Conservation (phyloP, 139 green algal species). For the Asterochloris erici region DNA sequence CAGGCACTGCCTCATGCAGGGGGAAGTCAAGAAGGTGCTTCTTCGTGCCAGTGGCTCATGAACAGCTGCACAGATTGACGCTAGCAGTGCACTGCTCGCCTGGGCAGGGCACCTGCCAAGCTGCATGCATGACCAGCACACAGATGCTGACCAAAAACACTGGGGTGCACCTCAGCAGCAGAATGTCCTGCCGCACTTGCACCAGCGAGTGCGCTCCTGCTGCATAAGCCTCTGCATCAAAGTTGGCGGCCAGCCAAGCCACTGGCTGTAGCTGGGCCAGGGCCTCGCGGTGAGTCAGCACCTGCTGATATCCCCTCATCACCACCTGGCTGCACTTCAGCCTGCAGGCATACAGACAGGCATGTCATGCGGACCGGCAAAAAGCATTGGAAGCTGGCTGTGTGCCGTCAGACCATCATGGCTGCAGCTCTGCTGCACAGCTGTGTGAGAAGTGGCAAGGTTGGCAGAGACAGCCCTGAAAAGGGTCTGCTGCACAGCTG, state of each 20-base stretch:
- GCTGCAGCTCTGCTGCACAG: neutral
- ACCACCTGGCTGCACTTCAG: conserved; percentile 7
- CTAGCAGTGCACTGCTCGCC: neutral
- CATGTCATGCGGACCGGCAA: neutral
- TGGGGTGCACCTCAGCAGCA: neutral
- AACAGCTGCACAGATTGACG: neutral
- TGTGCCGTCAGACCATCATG: neutral
- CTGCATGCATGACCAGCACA: neutral
- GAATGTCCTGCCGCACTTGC: conserved; percentile 14
- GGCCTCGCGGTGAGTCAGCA: neutral
- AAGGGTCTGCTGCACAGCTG: neutral
- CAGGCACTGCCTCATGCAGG: neutral
- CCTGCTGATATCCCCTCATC: conserved; percentile 3
- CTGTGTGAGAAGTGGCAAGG: neutral
- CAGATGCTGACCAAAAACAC: neutral
- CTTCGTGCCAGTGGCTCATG: neutral
- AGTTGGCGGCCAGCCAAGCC: neutral
- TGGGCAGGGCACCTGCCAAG: neutral
- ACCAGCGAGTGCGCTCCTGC: neutral
- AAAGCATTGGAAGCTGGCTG: neutral
- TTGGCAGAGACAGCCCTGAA: neutral
- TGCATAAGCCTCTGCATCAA: conserved; percentile 8
- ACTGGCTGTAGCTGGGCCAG: conserved; percentile 4
- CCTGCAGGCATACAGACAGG: neutral
- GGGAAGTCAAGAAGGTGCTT: neutral